Conservation (phyloP, 352 stramenopile genomes). For the Phytophthora syringae region DNA sequence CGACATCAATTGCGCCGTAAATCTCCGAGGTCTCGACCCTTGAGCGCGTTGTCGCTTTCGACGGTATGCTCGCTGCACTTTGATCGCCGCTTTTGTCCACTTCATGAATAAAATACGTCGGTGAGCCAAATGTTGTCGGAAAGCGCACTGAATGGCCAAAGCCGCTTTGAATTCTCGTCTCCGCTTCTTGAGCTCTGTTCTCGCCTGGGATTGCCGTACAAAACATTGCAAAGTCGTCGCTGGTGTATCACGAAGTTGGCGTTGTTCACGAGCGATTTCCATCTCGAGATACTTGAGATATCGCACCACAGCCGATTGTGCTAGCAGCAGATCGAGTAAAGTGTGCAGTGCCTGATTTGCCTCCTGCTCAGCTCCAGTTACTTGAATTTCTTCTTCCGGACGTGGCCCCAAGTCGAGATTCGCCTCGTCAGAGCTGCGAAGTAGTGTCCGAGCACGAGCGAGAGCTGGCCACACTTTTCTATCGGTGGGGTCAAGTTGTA, state of each 20-base stretch:
- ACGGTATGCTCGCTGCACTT: constrained; percentile 69
- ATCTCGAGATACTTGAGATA: constrained; percentile 65
- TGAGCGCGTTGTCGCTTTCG: constrained; percentile 47
- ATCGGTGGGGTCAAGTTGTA: constrained; percentile 41
- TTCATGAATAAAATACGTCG: constrained; percentile 52
- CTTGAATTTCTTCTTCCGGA: neutral
- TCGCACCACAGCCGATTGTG: constrained; percentile 47
- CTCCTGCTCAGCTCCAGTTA: neutral
- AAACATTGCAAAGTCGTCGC: constrained; percentile 59
- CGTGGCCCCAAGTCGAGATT: constrained; percentile 6
- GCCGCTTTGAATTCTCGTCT: constrained; percentile 42
- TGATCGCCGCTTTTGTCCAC: constrained; percentile 55
- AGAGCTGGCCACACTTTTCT: constrained; percentile 33
- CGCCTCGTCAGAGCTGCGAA: constrained; percentile 14
- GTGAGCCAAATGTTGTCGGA: constrained; percentile 69
- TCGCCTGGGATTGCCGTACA: constrained; percentile 40
- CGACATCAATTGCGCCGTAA: constrained; percentile 57
- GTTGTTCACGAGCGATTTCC: constrained; percentile 30
- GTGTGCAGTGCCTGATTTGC: constrained; percentile 16
- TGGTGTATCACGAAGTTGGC: constrained; percentile 15
- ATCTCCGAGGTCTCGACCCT: constrained; percentile 40
- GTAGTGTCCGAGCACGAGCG: constrained; percentile 19
- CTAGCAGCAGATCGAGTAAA: constrained; percentile 28
- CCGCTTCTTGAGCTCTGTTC: constrained; percentile 32
- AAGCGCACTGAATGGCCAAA: constrained; percentile 68